A percentile compares a stretch with the other conserved stretches of the same genome.
Conservation (phyloP, 192 early-diverging fungal genomes). For the Phlyctochytrium arcticum region DNA sequence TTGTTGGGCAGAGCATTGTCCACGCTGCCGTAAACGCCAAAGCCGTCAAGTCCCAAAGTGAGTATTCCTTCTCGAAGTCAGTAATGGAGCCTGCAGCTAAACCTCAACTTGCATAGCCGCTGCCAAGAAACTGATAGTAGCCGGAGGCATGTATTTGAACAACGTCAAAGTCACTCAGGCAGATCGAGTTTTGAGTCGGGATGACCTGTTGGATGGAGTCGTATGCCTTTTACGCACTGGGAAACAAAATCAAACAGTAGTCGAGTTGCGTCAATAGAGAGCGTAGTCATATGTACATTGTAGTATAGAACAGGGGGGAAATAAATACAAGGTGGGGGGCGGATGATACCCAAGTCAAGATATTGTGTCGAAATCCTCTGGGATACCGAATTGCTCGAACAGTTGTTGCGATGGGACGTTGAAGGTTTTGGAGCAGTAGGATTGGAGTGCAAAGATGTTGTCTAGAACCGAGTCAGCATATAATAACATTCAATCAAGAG, state of each 20-base stretch:
- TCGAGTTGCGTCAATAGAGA: conserved; percentile 20
- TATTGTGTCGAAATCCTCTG: conserved; percentile 68
- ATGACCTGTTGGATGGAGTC: conserved; percentile 60
- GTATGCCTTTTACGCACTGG: conserved; percentile 72
- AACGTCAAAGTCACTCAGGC: conserved; percentile 44
- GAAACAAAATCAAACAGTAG: conserved; percentile 71
- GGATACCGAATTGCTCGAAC: conserved; percentile 63
- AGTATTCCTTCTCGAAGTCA: background rate
- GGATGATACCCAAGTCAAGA: too few relatives aligned
- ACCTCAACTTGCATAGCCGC: conserved; percentile 46
- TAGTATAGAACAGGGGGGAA: too few relatives aligned
- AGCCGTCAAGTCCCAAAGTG: conserved; percentile 68
- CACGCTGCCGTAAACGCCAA: conserved; percentile 58
- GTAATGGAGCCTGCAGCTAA: conserved; percentile 1
- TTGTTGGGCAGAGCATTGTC: conserved; percentile 52
- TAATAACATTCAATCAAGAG: background rate
- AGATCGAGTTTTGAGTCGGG: conserved; percentile 28
- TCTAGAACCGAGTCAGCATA: conserved; percentile 32
- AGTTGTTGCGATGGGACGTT: conserved; percentile 42
- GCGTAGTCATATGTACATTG: background rate
- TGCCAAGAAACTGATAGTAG: conserved; percentile 67
- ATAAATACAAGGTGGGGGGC: too few relatives aligned
- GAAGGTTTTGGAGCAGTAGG: conserved; percentile 69
- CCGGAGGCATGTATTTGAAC: conserved; percentile 82
- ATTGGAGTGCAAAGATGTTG: conserved; percentile 79